Evolutionary conservation across 805 yeast species (phyloP).

Genomic region (Ogataea neopini): DNA sequence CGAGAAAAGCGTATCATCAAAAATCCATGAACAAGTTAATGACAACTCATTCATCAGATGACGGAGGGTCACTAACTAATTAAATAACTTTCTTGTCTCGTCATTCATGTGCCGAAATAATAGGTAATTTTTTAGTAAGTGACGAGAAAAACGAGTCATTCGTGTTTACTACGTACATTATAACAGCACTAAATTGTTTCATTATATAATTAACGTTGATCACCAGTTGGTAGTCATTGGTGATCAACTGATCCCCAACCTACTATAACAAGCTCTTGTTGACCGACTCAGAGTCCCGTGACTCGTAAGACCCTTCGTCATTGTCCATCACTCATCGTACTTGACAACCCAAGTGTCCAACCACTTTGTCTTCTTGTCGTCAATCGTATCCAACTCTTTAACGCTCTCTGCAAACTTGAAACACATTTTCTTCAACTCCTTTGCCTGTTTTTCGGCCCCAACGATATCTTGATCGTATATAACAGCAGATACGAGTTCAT

Average conservation of each 20-base stretch:
- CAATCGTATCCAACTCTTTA: conserved; percentile 47
- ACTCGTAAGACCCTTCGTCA: background rate
- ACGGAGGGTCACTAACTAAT: no score
- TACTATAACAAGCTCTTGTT: no score
- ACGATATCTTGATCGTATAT: conserved; percentile 46
- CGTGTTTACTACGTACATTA: no score
- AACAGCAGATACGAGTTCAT: conserved; percentile 58
- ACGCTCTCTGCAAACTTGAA: conserved; percentile 39
- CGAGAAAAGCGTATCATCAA: no score
- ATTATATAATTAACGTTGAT: background rate
- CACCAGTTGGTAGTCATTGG: background rate
- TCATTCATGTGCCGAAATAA: no score
- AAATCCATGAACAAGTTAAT: no score
- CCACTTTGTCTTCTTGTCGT: conserved; percentile 60
- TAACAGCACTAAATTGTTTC: no score
- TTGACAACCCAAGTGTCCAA: conserved; percentile 53
- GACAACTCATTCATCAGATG: no score
- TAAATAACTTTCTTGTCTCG: no score
- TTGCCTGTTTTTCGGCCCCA: conserved; percentile 30
- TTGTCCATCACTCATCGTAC: conserved; percentile 31
- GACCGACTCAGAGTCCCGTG: no score
- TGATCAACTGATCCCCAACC: no score
- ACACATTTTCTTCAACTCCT: conserved; percentile 24
- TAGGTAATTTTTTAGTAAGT: no score
- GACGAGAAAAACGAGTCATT: background rate